These are phyloP conservation scores for Myxozyma melibiosi DNA, from an alignment of 805 yeast species.

Conservation along the genomic window DNA sequence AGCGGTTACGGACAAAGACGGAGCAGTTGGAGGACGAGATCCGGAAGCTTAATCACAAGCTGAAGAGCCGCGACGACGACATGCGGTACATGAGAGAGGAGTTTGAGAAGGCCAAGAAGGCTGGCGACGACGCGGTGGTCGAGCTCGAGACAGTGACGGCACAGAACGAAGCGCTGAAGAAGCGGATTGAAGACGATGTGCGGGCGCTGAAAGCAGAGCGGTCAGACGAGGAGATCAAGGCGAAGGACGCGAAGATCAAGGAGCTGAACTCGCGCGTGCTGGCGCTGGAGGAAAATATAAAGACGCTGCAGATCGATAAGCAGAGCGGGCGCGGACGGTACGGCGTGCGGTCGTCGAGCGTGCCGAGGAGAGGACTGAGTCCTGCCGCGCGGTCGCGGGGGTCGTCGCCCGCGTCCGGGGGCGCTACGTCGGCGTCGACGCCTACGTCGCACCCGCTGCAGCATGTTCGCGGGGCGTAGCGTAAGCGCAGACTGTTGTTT, in stretches of 20 bases:
- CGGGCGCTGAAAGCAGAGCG: conserved; percentile 37
- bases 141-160: conserved; percentile 40
- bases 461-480: neutral
- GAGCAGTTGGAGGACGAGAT: conserved; percentile 53
- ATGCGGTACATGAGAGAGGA: conserved; percentile 53
- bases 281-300: conserved; percentile 41
- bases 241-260: conserved; percentile 37
- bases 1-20: conserved; percentile 48
- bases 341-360: conserved; percentile 34
- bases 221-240: conserved; percentile 39
- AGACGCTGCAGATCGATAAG: conserved; percentile 30
- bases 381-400: conserved; percentile 28
- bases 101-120: conserved; percentile 39
- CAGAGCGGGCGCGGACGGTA: conserved; percentile 33
- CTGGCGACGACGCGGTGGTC: conserved; percentile 38
- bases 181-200: conserved; percentile 37
- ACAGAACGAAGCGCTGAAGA: conserved; percentile 33
- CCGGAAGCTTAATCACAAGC: conserved; percentile 47
- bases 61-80: conserved; percentile 58
- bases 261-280: conserved; percentile 38
- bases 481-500: neutral
- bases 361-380: conserved; percentile 31
- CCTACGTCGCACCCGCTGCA: conserved; percentile 19
- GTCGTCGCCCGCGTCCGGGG: conserved; percentile 25
- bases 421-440: conserved; percentile 10